Evolutionary conservation across 148 eudicot species (phyloP), one percentile per base, ranked within the genome.

Genomic region (Fagopyrum esculentum): DNA sequence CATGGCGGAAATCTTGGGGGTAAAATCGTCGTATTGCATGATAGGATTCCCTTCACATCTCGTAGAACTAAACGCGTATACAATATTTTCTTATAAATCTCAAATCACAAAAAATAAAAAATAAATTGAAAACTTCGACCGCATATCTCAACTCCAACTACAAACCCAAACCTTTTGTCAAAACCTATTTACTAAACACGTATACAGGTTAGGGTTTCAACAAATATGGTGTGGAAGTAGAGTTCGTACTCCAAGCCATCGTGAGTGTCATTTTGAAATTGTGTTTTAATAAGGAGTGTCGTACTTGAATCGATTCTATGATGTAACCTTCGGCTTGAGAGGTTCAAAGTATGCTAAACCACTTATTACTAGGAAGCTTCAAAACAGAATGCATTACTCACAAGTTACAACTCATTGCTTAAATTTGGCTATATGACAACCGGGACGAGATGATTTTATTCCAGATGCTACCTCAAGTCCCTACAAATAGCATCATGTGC

Each of bases 341-440:
- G 60, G 1, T 55, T 17, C 26, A 55, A 1, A 17, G 9, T 6
- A 59, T 59, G 64, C 9, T 59, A 19, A 19, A 8, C 26, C 64
- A 9, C 4, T 5, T 52, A 12, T 59, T 59, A 10, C 64, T 59
- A 2, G 64, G 64, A 59, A 22, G 12, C 9, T 19, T 59, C 64
- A 59, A 12, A 15, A 9, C 10, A 19, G 26, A 6, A 59, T 22
- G 64, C 26, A 19, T 19, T 9, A 6, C 64, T 19, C 17, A 59
- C 64, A 59, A 59, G 30, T 59, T 59, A 59, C 64, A 59, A 59
- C 64, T 59, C 64, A 59, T 22, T 19, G 11, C 30, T 19, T 59
- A 29, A 59, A 19, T 16, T 59, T n/a, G 35, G 19, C 64, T 59
- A 59, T 19, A 7, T 19, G 64, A 59, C 64, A 59, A 59, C 9